Evolutionary conservation across 2,329 filamentous ascomycete species (phyloP).

Genomic region (Microsporum canis): DNA sequence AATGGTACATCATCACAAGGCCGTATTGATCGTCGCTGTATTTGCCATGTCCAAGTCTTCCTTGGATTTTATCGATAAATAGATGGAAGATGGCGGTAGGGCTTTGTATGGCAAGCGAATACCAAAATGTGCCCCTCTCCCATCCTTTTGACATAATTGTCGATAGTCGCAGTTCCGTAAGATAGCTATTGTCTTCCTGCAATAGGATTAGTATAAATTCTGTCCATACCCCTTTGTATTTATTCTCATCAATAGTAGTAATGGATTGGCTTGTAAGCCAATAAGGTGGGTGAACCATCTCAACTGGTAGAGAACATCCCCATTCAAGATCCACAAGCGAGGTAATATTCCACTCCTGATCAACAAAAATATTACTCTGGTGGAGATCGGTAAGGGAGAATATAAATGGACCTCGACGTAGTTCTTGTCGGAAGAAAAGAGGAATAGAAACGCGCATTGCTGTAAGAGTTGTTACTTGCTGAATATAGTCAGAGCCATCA

Average conservation of each 20-base stretch:
- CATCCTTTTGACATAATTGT: constrained; percentile 9
- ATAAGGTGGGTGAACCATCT: constrained; percentile 23
- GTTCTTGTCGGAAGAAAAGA: constrained; percentile 9
- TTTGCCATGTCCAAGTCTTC: constrained; percentile 2
- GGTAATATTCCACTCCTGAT: constrained; percentile 26
- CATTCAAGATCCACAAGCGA: constrained; percentile 28
- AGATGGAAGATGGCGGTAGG: constrained; percentile 4
- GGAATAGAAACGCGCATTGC: constrained; percentile 25
- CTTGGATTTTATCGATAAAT: constrained; percentile 8
- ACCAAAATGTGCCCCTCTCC: constrained; percentile 8
- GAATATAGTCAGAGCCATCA: not conserved
- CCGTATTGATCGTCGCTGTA: constrained; percentile 12
- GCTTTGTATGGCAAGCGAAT: constrained; percentile 5
- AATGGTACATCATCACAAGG: constrained; percentile 13
- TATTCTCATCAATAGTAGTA: constrained; percentile 13
- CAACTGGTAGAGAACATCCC: constrained; percentile 18
- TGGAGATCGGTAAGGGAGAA: constrained; percentile 25
- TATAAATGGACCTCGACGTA: constrained; percentile 22
- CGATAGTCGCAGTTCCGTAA: constrained; percentile 4
- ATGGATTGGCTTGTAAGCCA: constrained; percentile 21
- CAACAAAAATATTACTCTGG: constrained; percentile 25
- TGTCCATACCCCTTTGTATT: constrained; percentile 11
- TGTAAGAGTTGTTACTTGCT: constrained; percentile 17
- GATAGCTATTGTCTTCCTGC: constrained; percentile 11
- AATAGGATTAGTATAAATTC: constrained; percentile 17